Percentiles rank a stretch among this genome's conserved stretches.
These are phyloP conservation scores for Rubroboletus satanas DNA, from an alignment of 768 basidiomycete genomes.

Conservation along the genomic window DNA sequence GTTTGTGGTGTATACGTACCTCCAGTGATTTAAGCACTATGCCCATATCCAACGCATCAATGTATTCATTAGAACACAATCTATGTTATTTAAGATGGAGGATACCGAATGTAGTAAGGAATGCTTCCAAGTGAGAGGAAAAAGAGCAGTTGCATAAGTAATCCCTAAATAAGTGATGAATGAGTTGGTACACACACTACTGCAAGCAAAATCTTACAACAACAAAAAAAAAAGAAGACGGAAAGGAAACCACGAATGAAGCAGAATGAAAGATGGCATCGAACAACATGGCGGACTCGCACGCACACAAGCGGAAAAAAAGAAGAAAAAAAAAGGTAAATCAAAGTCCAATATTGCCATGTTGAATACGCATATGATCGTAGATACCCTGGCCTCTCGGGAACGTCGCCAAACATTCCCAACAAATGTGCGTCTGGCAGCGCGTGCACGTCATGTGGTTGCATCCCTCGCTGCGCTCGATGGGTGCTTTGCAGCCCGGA, in stretches of 20 bases:
- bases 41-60: neutral
- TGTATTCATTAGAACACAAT: conserved; percentile 21
- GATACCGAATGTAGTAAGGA: neutral
- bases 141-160: conserved; percentile 16
- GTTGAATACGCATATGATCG: conserved; percentile 64
- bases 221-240: neutral
- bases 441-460: conserved; percentile 79
- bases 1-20: conserved; percentile 42
- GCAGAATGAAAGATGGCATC: conserved; percentile 5
- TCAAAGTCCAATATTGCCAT: conserved; percentile 59
- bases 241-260: neutral
- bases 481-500: conserved; percentile 64
- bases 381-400: conserved; percentile 68
- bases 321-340: neutral
- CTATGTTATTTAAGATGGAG: neutral
- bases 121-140: neutral
- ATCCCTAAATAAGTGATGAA: conserved; percentile 17
- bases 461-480: conserved; percentile 73
- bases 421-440: conserved; percentile 77
- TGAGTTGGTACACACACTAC: neutral
- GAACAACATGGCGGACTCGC: neutral
- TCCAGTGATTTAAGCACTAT: conserved; percentile 11
- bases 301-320: neutral
- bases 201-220: conserved; percentile 16
- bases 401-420: conserved; percentile 75